These are phyloP conservation scores for Hirschioporus abietinus DNA, from an alignment of 768 basidiomycete species.

Conservation along the genomic window DNA sequence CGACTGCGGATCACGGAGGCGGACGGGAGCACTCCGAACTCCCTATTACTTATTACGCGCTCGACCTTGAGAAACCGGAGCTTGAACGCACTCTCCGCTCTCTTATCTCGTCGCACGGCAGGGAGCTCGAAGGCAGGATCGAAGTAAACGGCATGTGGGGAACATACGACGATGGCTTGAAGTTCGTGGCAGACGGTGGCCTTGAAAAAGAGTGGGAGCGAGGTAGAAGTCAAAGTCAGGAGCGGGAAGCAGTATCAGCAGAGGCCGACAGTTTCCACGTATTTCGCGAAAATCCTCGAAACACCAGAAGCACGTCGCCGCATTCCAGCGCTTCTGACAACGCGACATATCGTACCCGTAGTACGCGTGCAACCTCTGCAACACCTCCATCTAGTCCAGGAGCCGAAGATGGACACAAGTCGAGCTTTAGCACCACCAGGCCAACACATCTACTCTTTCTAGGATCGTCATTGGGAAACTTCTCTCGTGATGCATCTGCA, in stretches of 20 bases:
- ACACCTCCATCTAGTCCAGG: constrained; percentile 11
- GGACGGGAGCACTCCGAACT: constrained; percentile 19
- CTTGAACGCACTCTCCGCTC: constrained; percentile 72
- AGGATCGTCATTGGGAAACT: constrained; percentile 91
- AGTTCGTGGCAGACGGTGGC: constrained; percentile 66
- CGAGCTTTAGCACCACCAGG: not conserved
- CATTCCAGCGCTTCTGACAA: not conserved
- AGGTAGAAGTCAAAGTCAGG: not conserved
- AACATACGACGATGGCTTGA: constrained; percentile 86
- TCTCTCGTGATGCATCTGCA: constrained; percentile 60
- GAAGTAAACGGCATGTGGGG: constrained; percentile 82
- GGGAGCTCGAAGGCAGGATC: constrained; percentile 63
- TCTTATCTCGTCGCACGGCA: constrained; percentile 62
- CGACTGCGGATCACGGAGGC: constrained; percentile 14
- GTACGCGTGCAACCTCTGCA: not conserved
- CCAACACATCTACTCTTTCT: constrained; percentile 86
- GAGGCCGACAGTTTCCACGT: constrained; percentile 5
- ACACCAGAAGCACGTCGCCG: not conserved
- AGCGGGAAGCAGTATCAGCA: not conserved
- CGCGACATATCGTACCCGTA: not conserved
- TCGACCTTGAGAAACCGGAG: constrained; percentile 87
- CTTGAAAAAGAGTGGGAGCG: constrained; percentile 22
- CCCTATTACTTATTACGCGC: constrained; percentile 81
- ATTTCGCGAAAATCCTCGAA: not conserved
- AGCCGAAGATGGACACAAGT: not conserved